Evolutionary conservation across 805 yeast species (phyloP).

Genomic region (Schwanniomyces pseudopolymorphus): DNA sequence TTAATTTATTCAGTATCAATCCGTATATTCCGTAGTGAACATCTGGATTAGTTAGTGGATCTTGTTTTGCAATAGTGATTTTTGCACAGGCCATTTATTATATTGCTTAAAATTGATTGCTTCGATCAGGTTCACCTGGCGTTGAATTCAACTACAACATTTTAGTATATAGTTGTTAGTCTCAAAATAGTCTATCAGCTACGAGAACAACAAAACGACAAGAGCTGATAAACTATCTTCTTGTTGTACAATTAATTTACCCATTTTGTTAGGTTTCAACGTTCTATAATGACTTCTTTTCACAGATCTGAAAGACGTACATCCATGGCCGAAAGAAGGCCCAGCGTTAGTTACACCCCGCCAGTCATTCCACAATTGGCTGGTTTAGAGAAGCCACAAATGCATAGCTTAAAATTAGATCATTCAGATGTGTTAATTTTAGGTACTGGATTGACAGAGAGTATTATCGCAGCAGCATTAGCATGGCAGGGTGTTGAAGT

Average conservation of each 20-base stretch:
- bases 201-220: neutral
- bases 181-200: neutral
- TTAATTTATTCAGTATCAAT: neutral
- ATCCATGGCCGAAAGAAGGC: conserved; percentile 47
- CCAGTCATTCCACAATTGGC: conserved; percentile 67
- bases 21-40: neutral
- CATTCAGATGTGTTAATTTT: conserved; percentile 82
- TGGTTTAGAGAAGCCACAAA: conserved; percentile 71
- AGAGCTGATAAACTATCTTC: neutral
- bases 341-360: conserved; percentile 41
- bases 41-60: neutral
- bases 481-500: conserved; percentile 99
- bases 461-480: conserved; percentile 86
- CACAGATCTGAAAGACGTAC: conserved; percentile 39
- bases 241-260: too few relatives aligned
- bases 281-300: conserved; percentile 8
- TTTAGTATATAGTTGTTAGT: too few relatives aligned
- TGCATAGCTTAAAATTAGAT: conserved; percentile 62
- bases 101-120: neutral
- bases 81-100: neutral
- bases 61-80: neutral
- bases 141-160: neutral
- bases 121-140: neutral
- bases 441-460: conserved; percentile 91
- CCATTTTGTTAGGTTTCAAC: neutral